Base-by-base conservation (phyloP, 495 filamentous ascomycete species). In the Delitschia confertaspora region DNA sequence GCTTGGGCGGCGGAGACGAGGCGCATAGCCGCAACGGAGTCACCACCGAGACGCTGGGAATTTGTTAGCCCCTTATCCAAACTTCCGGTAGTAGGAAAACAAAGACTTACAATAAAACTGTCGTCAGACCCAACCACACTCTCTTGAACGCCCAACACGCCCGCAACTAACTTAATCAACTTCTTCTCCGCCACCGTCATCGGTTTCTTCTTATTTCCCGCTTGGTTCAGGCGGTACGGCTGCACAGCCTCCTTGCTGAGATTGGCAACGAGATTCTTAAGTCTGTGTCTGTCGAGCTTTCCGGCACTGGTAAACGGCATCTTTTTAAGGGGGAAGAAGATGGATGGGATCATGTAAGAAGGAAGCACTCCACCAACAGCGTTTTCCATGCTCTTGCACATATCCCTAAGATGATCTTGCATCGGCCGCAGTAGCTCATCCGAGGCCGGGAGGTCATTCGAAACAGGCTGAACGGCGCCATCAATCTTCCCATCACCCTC, bases 11-110 rank as follows among this genome's bases (percentile, higher is more conserved):
- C 42, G 4, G 52, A 17, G 14, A 43, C 52, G 14, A 56, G 40
- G 17, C 42, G 41, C 47, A 56, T 56, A 3, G 47, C 47, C 1
- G 52, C 47, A 27, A 56, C 35, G 2, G 47, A 51, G 22, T 56
- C 52, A 24, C 47, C 47, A 10, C 47, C 47, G 6, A 51, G 47
- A 25, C 47, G 46, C 39, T 50, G 22, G 7, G 10, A 22, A 14
- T 7, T 2, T 16, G 19, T 22, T 32, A 38, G 22, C 3, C n/a
- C n/a, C n/a, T n/a, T n/a, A n/a, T n/a, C n/a, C 17, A 3, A n/a
- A 33, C 4, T 11, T 17, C 25, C 10, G 19, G 9, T n/a, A 8
- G 16, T 31, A 8, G 6, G 23, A 8, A 25, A 4, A 30, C 11
- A 3, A 11, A 13, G 41, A 44, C 47, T 50, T 39, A 50, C 41